Evolutionary conservation across 108 stramenopile genomes (phyloP).

Genomic region (Skeletonema menzelii): DNA sequence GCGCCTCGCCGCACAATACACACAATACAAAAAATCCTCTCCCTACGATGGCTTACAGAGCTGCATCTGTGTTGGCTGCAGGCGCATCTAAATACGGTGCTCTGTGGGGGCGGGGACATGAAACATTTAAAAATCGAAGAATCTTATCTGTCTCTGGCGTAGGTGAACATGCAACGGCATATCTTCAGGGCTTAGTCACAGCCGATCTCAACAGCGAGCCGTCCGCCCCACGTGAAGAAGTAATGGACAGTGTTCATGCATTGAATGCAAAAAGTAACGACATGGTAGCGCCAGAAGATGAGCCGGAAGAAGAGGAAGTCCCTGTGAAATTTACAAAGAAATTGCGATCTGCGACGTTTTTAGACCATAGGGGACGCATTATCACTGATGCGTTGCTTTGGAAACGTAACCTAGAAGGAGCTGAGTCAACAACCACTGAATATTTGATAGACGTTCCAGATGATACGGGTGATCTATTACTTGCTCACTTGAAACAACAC

Average conservation of each 20-base stretch:
- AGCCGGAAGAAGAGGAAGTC: conserved; percentile 16
- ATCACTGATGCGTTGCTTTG: conserved; percentile 82
- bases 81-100: conserved; percentile 54
- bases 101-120: conserved; percentile 82
- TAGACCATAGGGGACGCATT: conserved; percentile 83
- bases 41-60: conserved; percentile 29
- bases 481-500: conserved; percentile 69
- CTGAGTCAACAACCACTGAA: conserved; percentile 23
- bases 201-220: conserved; percentile 64
- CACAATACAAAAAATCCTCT: background rate
- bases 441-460: conserved; percentile 79
- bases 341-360: conserved; percentile 71
- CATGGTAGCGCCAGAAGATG: conserved; percentile 2
- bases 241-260: conserved; percentile 11
- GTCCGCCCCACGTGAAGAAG: conserved; percentile 54
- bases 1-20: no score
- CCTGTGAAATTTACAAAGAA: conserved; percentile 62
- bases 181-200: conserved; percentile 80
- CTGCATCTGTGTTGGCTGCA: conserved; percentile 13
- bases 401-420: conserved; percentile 43
- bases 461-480: conserved; percentile 56
- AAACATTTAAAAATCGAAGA: conserved; percentile 65
- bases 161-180: conserved; percentile 60
- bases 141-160: conserved; percentile 77
- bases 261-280: conserved; percentile 3